Evolutionary conservation across 805 yeast species (phyloP).

Genomic region (Nakazawaea pomicola): DNA sequence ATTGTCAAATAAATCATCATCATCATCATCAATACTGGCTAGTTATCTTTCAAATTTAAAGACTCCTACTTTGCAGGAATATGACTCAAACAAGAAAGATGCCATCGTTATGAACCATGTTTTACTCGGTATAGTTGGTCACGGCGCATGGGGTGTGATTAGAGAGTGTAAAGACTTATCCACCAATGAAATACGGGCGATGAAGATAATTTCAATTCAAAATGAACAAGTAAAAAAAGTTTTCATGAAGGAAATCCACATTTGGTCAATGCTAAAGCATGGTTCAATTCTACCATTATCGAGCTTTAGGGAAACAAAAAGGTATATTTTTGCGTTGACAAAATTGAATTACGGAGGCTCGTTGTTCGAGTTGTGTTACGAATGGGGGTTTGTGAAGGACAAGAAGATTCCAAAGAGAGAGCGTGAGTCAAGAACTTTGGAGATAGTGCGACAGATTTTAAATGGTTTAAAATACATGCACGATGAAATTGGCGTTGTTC

Average conservation of each 20-base stretch:
- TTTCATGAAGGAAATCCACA: conserved; percentile 63
- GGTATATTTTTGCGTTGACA: conserved; percentile 64
- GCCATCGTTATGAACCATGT: conserved; percentile 53
- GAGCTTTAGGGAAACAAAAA: conserved; percentile 54
- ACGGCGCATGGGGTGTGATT: conserved; percentile 88
- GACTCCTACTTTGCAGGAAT: conserved; percentile 14
- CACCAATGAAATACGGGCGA: conserved; percentile 16
- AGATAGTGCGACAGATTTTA: conserved; percentile 48
- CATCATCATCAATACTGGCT: conserved; percentile 12
- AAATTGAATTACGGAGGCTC: conserved; percentile 72
- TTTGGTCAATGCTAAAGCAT: conserved; percentile 72
- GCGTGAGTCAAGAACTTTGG: conserved; percentile 30
- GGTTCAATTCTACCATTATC: conserved; percentile 58
- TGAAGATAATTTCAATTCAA: conserved; percentile 25
- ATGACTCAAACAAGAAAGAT: conserved; percentile 59
- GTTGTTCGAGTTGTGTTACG: conserved; percentile 64
- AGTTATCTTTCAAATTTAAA: conserved; percentile 29
- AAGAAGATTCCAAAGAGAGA: conserved; percentile 24
- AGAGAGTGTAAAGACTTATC: conserved; percentile 50
- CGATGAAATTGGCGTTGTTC: conserved; percentile 56
- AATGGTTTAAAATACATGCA: conserved; percentile 62
- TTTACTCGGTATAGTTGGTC: conserved; percentile 73
- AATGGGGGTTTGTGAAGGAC: conserved; percentile 51
- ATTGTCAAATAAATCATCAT: conserved; percentile 3
- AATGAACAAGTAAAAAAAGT: conserved; percentile 48